phyloP scores from a whole-genome alignment of 768 basidiomycete genomes.

The Podaxis pistillaris region DNA sequence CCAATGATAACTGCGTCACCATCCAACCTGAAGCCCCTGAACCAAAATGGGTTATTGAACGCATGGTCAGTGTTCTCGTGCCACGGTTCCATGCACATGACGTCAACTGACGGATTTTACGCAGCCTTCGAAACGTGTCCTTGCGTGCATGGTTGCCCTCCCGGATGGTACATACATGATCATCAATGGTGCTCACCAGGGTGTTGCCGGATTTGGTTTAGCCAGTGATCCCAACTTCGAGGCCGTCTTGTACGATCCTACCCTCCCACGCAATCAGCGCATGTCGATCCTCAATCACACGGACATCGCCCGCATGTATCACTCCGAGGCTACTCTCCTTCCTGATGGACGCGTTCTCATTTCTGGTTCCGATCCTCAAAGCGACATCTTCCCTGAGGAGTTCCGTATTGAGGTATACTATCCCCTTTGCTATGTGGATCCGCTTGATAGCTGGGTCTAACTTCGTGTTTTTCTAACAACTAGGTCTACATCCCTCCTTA shows the following conservation, averaged over 20 bases:
- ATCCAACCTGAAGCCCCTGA: slow-evolving; percentile 64
- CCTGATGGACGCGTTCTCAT: slow-evolving; percentile 74
- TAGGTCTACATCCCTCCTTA: slow-evolving; percentile 87
- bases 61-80: slow-evolving; percentile 56
- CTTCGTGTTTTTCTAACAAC: slow-evolving; percentile 21
- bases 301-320: slow-evolving; percentile 66
- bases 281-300: slow-evolving; percentile 67
- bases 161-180: slow-evolving; percentile 79
- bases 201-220: slow-evolving; percentile 73
- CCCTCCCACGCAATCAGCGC: slow-evolving; percentile 54
- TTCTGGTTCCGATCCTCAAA: slow-evolving; percentile 75
- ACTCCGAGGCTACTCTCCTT: slow-evolving; percentile 72
- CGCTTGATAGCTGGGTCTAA: neutral
- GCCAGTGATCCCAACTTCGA: slow-evolving; percentile 59
- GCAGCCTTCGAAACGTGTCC: slow-evolving; percentile 70
- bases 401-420: slow-evolving; percentile 56
- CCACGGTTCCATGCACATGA: neutral
- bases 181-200: slow-evolving; percentile 69
- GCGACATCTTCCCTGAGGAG: slow-evolving; percentile 58
- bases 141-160: slow-evolving; percentile 71
- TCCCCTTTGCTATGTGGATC: neutral
- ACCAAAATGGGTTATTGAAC: slow-evolving; percentile 68
- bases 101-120: slow-evolving; percentile 44
- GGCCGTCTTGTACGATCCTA: slow-evolving; percentile 71
- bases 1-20: slow-evolving; percentile 68